Evolutionary conservation across 306 rosid species (phyloP).

Genomic region (Arachis hypogaea): DNA sequence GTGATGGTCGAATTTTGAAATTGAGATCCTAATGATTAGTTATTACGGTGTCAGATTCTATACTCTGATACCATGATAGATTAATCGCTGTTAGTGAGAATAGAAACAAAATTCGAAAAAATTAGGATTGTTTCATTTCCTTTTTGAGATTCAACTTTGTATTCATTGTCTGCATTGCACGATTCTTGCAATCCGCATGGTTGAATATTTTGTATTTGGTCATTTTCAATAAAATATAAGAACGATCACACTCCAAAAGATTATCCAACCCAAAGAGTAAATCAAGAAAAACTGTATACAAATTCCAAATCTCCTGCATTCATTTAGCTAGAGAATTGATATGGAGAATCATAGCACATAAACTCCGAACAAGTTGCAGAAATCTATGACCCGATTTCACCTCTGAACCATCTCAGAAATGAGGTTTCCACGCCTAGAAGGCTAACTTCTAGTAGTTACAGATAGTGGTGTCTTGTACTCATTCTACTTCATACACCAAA

Average conservation of each 20-base stretch:
- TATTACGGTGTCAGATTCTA: neutral
- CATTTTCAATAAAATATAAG: neutral
- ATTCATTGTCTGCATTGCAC: neutral
- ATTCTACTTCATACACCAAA: too few species aligned
- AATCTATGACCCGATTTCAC: neutral
- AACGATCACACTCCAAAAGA: neutral
- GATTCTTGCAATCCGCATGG: neutral
- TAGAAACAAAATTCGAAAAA: too few species aligned
- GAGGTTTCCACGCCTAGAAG: neutral
- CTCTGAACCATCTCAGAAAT: constrained; percentile 8
- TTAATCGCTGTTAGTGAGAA: neutral
- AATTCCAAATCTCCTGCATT: neutral
- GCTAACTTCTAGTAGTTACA: neutral
- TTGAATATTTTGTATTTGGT: neutral
- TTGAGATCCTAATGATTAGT: constrained; percentile 12
- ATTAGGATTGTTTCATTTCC: neutral
- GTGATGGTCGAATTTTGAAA: neutral
- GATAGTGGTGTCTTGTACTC: neutral
- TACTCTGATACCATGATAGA: neutral
- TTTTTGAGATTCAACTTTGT: neutral
- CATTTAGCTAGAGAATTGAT: neutral
- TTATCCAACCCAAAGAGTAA: neutral
- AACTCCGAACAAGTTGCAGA: constrained; percentile 1
- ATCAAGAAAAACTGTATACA: neutral
- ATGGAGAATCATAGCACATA: neutral